Conservation (phyloP, 768 basidiomycete genomes). For the Mycena chlorophos region DNA sequence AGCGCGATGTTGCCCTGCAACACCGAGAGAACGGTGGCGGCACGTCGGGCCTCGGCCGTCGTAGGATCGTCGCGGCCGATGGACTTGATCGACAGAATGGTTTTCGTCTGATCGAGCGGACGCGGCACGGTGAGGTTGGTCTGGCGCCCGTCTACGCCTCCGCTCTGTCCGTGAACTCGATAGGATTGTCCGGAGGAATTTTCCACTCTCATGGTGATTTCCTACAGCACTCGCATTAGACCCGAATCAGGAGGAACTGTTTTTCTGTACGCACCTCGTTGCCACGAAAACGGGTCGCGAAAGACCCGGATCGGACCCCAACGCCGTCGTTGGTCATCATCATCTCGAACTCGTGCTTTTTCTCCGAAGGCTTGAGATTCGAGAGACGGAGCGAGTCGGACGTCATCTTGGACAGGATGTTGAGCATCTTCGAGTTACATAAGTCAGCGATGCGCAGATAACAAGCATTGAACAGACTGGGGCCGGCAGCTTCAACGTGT, state of each 20-base stretch:
- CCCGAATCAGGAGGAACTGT: not conserved
- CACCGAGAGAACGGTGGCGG: slow-evolving; percentile 40
- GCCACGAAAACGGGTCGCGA: slow-evolving; percentile 34
- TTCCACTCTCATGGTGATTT: slow-evolving; percentile 30
- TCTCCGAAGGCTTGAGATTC: slow-evolving; percentile 45
- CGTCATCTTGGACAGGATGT: slow-evolving; percentile 46
- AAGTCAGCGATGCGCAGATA: slow-evolving; percentile 1
- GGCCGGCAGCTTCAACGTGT: slow-evolving; percentile 39
- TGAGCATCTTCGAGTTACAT: slow-evolving; percentile 33
- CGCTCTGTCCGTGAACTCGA: slow-evolving; percentile 42
- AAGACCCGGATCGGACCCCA: slow-evolving; percentile 38
- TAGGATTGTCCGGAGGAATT: slow-evolving; percentile 35
- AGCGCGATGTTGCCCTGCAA: slow-evolving; percentile 42
- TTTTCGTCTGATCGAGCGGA: slow-evolving; percentile 31
- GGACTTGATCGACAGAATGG: slow-evolving; percentile 44
- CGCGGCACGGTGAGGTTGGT: slow-evolving; percentile 28
- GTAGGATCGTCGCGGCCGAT: slow-evolving; percentile 60
- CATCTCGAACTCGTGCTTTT: slow-evolving; percentile 43
- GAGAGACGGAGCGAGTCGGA: slow-evolving; percentile 48
- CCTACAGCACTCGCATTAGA: slow-evolving; percentile 21
- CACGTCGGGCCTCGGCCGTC: slow-evolving; percentile 52
- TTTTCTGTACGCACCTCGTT: slow-evolving; percentile 36
- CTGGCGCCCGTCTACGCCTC: slow-evolving; percentile 42
- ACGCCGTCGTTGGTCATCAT: slow-evolving; percentile 22
- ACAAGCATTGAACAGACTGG: slow-evolving; percentile 33